Conservation (phyloP, 805 yeast genomes). For the Starmerella cellae region DNA sequence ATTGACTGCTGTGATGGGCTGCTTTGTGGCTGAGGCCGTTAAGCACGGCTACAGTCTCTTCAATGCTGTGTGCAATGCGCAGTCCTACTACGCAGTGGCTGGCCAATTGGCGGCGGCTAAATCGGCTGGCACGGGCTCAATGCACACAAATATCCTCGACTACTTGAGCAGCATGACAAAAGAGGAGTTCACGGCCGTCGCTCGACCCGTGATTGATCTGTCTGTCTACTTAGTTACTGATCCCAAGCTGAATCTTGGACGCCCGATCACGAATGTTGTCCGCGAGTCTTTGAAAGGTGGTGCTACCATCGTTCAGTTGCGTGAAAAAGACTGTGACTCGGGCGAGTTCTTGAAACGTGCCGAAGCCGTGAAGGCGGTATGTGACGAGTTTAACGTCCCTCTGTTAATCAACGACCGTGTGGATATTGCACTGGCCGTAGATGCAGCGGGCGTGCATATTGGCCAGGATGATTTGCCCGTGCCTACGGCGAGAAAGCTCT, state of each 20-base stretch:
- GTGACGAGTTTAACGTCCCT: constrained; percentile 51
- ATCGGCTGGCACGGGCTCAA: constrained; percentile 17
- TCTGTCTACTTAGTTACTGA: constrained; percentile 20
- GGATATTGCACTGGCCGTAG: constrained; percentile 80
- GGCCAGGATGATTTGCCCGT: constrained; percentile 82
- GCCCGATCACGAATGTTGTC: constrained; percentile 9
- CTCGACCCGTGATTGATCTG: constrained; percentile 15
- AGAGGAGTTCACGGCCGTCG: constrained; percentile 8
- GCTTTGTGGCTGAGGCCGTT: constrained; percentile 9
- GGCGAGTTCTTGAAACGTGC: constrained; percentile 55
- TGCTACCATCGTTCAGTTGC: constrained; percentile 65
- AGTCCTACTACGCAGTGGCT: constrained; percentile 19
- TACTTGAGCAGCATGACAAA: constrained; percentile 13
- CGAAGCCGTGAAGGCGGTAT: constrained; percentile 42
- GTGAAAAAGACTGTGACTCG: constrained; percentile 67
- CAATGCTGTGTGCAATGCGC: constrained; percentile 7
- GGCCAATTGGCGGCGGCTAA: constrained; percentile 18
- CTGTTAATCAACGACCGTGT: constrained; percentile 74
- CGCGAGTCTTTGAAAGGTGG: constrained; percentile 52
- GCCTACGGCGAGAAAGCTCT: constrained; percentile 40
- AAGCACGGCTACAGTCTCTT: constrained; percentile 2
- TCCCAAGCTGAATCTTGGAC: constrained; percentile 13
- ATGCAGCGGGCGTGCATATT: constrained; percentile 83
- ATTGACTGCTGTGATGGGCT: constrained; percentile 17
- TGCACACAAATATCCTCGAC: constrained; percentile 18